Evolutionary conservation across 2,329 filamentous ascomycete species (phyloP).

Genomic region (Curvularia hawaiiensis): DNA sequence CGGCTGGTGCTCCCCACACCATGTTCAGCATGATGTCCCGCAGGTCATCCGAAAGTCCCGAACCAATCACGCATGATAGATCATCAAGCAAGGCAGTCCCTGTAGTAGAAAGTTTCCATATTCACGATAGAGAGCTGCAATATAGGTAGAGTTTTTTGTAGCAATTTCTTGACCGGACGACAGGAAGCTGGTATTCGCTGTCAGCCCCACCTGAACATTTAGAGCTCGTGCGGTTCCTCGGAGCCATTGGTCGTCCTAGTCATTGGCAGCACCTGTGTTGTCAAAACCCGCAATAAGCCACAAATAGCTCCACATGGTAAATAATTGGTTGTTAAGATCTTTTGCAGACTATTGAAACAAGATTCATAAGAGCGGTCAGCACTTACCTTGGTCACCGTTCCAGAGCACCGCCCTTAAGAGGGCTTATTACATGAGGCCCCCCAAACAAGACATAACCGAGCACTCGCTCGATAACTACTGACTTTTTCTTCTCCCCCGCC

Average conservation of each 20-base stretch:
- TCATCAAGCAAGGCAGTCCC: background rate
- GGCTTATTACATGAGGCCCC: background rate
- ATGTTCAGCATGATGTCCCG: background rate
- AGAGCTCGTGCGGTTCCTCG: background rate
- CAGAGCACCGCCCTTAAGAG: background rate
- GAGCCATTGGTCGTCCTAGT: background rate
- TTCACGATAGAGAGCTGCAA: background rate
- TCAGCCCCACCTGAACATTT: background rate
- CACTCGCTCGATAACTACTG: background rate
- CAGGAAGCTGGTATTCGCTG: no score
- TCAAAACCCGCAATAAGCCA: background rate
- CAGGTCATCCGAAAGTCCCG: background rate
- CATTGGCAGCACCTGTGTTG: background rate
- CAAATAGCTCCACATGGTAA: background rate
- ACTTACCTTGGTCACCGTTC: no score
- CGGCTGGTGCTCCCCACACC: background rate
- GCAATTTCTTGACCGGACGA: background rate
- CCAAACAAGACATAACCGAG: background rate
- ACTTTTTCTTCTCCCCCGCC: background rate
- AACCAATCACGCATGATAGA: background rate
- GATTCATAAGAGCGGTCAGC: background rate
- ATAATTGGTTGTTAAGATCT: no score
- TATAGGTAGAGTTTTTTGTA: no score
- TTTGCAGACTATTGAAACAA: background rate
- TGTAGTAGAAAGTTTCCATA: background rate